A percentile compares a stretch with the other conserved stretches of the same genome.
Evolutionary conservation across 345 rosid species (phyloP).

Genomic region (Lumnitzera racemosa): DNA sequence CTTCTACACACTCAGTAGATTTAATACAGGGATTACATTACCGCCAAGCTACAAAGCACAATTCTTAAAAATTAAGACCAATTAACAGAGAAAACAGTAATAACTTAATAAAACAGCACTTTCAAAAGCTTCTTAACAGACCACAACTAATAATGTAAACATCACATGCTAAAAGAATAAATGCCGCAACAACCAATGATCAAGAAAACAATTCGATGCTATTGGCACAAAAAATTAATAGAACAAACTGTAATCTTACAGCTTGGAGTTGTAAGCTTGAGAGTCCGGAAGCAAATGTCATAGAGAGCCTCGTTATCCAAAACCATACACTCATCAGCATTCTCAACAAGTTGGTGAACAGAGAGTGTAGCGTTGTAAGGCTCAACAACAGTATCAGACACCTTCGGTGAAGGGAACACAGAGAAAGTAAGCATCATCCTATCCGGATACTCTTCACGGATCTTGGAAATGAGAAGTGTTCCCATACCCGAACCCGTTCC

Average conservation of each 20-base stretch:
- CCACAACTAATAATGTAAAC: too few relatives aligned
- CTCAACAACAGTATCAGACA: slow-evolving; percentile 68
- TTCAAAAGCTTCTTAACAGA: too few relatives aligned
- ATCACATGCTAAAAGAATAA: too few relatives aligned
- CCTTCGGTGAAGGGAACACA: slow-evolving; percentile 63
- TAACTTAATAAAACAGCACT: too few relatives aligned
- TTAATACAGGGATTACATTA: too few relatives aligned
- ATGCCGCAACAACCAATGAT: too few relatives aligned
- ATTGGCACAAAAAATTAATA: too few relatives aligned
- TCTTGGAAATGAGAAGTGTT: slow-evolving; percentile 58
- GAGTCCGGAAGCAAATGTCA: slow-evolving; percentile 68
- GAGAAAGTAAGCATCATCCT: slow-evolving; percentile 73
- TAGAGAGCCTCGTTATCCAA: slow-evolving; percentile 68
- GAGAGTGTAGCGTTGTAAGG: slow-evolving; percentile 75
- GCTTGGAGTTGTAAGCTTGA: slow-evolving; percentile 75
- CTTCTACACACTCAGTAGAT: too few relatives aligned
- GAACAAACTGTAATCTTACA: slow-evolving; percentile 28
- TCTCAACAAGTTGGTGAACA: slow-evolving; percentile 70
- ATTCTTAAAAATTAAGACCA: too few relatives aligned
- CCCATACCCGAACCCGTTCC: slow-evolving; percentile 80
- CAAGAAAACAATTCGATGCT: too few relatives aligned
- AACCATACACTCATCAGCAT: slow-evolving; percentile 74
- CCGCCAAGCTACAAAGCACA: too few relatives aligned
- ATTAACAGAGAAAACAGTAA: too few relatives aligned
- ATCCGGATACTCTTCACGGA: slow-evolving; percentile 63